Conservation (phyloP, 805 yeast genomes). For the Suhomyces sp. region DNA sequence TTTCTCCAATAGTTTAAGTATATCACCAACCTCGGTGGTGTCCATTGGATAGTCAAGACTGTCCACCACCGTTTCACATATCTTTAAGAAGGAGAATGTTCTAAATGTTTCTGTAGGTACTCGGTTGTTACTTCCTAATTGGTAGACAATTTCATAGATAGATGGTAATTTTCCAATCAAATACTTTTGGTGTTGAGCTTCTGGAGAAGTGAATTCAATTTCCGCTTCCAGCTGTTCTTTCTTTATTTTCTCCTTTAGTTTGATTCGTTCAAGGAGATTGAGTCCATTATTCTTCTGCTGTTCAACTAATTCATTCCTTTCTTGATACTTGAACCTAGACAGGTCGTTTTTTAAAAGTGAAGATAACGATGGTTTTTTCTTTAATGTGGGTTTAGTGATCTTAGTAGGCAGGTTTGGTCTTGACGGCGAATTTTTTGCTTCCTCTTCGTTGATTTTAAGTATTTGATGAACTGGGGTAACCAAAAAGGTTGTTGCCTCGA, state of each 20-base stretch:
- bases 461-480: background rate
- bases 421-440: background rate
- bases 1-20: constrained; percentile 20
- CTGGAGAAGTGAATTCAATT: constrained; percentile 13
- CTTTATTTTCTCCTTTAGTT: constrained; percentile 30
- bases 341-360: constrained; percentile 31
- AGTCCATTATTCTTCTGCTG: constrained; percentile 24
- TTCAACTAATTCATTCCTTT: constrained; percentile 12
- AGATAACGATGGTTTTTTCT: background rate
- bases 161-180: constrained; percentile 28
- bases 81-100: constrained; percentile 25
- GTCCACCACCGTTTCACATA: constrained; percentile 31
- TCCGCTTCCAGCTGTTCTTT: constrained; percentile 8
- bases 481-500: background rate
- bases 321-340: constrained; percentile 32
- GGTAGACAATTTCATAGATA: constrained; percentile 37
- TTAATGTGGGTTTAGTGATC: constrained; percentile 12
- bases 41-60: constrained; percentile 32
- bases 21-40: constrained; percentile 30
- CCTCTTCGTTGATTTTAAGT: background rate
- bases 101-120: constrained; percentile 4
- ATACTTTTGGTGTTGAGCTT: constrained; percentile 20
- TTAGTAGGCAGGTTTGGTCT: constrained; percentile 4
- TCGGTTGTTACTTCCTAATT: constrained; percentile 14
- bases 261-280: constrained; percentile 40